Evolutionary conservation across 2,329 filamentous ascomycete species (phyloP).

Genomic region (Aspergillus sp.): DNA sequence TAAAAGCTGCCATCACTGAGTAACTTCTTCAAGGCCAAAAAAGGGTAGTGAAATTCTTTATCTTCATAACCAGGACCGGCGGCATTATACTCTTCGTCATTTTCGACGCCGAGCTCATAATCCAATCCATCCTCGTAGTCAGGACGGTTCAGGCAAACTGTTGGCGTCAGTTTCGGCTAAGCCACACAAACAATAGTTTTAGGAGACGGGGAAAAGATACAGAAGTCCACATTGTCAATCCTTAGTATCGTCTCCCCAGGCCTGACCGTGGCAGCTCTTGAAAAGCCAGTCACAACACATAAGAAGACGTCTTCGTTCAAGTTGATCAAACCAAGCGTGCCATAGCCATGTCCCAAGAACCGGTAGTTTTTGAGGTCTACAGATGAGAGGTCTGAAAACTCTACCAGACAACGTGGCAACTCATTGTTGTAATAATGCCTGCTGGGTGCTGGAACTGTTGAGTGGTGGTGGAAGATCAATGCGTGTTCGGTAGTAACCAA

Average conservation of each 20-base stretch:
- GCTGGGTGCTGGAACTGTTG: slow-evolving; percentile 50
- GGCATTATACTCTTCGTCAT: slow-evolving; percentile 46
- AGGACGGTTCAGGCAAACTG: slow-evolving; percentile 76
- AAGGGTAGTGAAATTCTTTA: slow-evolving; percentile 78
- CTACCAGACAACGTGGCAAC: slow-evolving; percentile 69
- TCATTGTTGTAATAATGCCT: slow-evolving; percentile 22
- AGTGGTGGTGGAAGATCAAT: slow-evolving; percentile 74
- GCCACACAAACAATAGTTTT: background rate
- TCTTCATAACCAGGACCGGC: slow-evolving; percentile 43
- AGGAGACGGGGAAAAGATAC: slow-evolving; percentile 25
- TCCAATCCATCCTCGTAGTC: slow-evolving; percentile 72
- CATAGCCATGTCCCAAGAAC: slow-evolving; percentile 67
- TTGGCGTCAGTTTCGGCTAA: slow-evolving; percentile 1
- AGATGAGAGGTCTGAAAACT: slow-evolving; percentile 61
- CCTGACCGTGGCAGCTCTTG: slow-evolving; percentile 69
- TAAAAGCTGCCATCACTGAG: slow-evolving; percentile 92
- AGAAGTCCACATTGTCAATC: slow-evolving; percentile 80
- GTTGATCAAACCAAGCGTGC: slow-evolving; percentile 80
- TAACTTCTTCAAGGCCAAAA: slow-evolving; percentile 81
- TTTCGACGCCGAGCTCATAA: slow-evolving; percentile 46
- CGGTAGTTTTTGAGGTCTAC: slow-evolving; percentile 69
- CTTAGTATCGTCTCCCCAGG: slow-evolving; percentile 84
- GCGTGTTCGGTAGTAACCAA: slow-evolving; percentile 71
- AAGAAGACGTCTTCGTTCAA: slow-evolving; percentile 80
- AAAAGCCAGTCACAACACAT: slow-evolving; percentile 74